Conservation (phyloP, 441 rosid species). For the Erodium trifolium region DNA sequence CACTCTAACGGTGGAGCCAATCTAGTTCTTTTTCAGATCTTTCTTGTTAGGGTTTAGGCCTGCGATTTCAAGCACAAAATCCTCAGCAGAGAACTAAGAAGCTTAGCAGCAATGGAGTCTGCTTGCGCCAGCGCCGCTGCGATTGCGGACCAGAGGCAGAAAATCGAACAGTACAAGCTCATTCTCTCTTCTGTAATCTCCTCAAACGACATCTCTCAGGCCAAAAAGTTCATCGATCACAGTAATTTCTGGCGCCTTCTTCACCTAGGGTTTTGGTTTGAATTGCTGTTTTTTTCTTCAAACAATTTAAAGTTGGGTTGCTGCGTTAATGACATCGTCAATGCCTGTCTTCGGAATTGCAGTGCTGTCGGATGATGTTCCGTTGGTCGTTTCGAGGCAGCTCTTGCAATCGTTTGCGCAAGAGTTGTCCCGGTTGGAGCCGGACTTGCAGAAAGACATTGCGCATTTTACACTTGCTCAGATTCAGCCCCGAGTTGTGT, state of each 20-base stretch:
- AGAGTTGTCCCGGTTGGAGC: constrained; percentile 69
- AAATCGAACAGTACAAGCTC: constrained; percentile 93
- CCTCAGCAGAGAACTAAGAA: too few species aligned
- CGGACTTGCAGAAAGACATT: constrained; percentile 86
- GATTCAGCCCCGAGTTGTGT: constrained; percentile 97
- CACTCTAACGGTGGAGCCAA: neutral
- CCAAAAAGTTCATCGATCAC: constrained; percentile 86
- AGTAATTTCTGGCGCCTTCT: constrained; percentile 28
- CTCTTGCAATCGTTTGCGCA: constrained; percentile 81
- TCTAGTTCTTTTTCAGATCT: neutral
- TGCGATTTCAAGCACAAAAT: too few species aligned
- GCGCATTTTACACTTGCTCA: constrained; percentile 74
- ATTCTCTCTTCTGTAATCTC: constrained; percentile 75
- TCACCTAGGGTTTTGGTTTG: neutral
- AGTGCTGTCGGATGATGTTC: constrained; percentile 93
- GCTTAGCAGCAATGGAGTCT: constrained; percentile 46
- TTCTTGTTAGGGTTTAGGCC: neutral
- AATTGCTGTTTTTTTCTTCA: neutral
- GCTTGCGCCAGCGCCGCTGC: constrained; percentile 70
- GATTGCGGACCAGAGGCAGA: constrained; percentile 88
- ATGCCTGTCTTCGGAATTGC: neutral
- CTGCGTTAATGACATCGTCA: neutral
- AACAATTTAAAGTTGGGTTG: neutral
- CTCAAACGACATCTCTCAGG: constrained; percentile 63
- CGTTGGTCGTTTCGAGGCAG: constrained; percentile 92